Evolutionary conservation across 2,329 filamentous ascomycete species (phyloP).

Genomic region (Pyrenophora teres): DNA sequence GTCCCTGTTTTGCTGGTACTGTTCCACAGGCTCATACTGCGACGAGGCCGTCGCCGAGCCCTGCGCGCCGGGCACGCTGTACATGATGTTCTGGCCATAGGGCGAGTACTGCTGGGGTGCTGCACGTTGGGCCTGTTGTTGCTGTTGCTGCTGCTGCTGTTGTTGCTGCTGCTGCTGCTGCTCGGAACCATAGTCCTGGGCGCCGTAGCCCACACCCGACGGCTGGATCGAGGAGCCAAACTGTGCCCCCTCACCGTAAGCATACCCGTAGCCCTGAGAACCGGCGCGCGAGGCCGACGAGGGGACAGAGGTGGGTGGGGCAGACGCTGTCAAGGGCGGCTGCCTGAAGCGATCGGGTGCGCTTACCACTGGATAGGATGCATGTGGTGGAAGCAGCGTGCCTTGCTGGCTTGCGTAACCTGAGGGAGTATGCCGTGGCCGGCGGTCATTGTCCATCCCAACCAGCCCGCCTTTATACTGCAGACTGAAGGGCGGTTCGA

Average conservation of each 20-base stretch:
- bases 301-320: conserved; percentile 50
- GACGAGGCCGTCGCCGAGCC: conserved; percentile 57
- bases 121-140: conserved; percentile 64
- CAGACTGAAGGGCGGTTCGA: conserved; percentile 63
- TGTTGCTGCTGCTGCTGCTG: conserved; percentile 59
- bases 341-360: conserved; percentile 57
- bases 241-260: conserved; percentile 59
- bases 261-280: conserved; percentile 55
- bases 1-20: conserved; percentile 70
- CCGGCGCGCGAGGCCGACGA: conserved; percentile 46
- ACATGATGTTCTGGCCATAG: conserved; percentile 73
- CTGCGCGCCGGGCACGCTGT: conserved; percentile 64
- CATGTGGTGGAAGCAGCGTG: conserved; percentile 52
- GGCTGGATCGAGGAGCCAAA: conserved; percentile 59
- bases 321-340: conserved; percentile 50
- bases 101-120: conserved; percentile 52
- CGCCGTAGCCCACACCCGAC: conserved; percentile 62
- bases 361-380: conserved; percentile 52
- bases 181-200: conserved; percentile 65
- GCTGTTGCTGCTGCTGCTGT: conserved; percentile 54
- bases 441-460: conserved; percentile 78
- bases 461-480: conserved; percentile 58
- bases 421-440: conserved; percentile 74
- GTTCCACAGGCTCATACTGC: conserved; percentile 74
- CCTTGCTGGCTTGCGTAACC: conserved; percentile 61